Evolutionary conservation across 23 red algal genomes (phyloP), one percentile per base, ranked within the genome.

Genomic region (Gracilaria vermiculophylla): DNA sequence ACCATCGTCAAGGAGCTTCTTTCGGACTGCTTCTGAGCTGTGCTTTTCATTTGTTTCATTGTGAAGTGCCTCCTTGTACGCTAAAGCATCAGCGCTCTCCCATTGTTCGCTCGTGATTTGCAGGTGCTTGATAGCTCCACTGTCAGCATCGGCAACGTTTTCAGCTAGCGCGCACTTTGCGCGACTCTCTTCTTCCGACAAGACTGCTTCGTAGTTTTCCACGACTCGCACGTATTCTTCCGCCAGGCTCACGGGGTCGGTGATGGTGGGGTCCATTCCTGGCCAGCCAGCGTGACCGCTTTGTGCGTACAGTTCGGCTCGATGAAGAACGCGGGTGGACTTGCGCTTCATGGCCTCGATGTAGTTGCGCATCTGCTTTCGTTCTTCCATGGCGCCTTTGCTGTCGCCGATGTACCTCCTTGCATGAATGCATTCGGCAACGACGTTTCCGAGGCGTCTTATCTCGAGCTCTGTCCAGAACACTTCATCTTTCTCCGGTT

Each of bases 401-500:
- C 35, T 44, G 5, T 69, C 62, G 3, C 87, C 87, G 21, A 91
- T 54, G 50, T 91, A 91, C 8, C 87, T 69, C 25, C 62, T 71
- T 6, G 87, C 42, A 9, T 91, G 48, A 35, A 91, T 81, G 31
- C 47, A 36, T 48, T 91, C 87, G 32, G 87, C 74, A 56, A 91
- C 75, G 27, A 91, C 70, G 62, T 91, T 91, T 36, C 87, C 76
- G 13, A 91, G 44, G 27, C 87, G n/a, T 55, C 87, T 34, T 51
- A 91, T 81, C 43, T 91, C 87, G 2, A 91, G 75, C 47, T 91
- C 87, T 27, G 87, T 91, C 87, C 87, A 91, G 34, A 91, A 91
- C 19, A 91, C 74, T 42, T 91, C 87, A 70, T 91, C 87, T 32
- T 69, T 66, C 58, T 56, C 66, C 17, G 42, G 32, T 47, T 34